Evolutionary conservation across 2,329 filamentous ascomycete species (phyloP).

Genomic region (Septoria linicola): DNA sequence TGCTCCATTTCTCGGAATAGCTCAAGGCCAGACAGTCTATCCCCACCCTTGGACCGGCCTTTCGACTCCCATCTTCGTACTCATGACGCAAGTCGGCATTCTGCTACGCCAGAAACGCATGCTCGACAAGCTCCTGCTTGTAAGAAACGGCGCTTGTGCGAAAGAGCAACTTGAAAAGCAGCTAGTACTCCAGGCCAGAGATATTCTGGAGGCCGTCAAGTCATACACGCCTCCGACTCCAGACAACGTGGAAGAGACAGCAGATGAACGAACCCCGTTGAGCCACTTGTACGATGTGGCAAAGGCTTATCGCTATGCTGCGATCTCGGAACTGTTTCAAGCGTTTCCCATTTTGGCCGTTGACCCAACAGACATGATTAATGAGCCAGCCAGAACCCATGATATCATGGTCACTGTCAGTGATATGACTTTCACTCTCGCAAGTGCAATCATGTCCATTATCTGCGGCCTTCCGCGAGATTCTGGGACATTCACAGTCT

Average conservation of each 20-base stretch:
- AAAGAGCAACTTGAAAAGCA: background rate
- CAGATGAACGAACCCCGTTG: conserved; percentile 15
- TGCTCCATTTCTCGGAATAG: conserved; percentile 9
- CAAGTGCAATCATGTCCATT: conserved; percentile 16
- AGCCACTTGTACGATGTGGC: conserved; percentile 19
- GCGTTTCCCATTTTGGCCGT: conserved; percentile 14
- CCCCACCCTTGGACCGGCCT: conserved; percentile 21
- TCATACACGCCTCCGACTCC: conserved; percentile 1
- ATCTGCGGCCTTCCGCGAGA: conserved; percentile 11
- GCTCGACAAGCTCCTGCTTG: conserved; percentile 3
- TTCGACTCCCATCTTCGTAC: conserved; percentile 19
- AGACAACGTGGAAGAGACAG: conserved; percentile 16
- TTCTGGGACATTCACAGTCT: conserved; percentile 17
- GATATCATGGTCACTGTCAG: background rate
- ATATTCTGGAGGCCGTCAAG: conserved; percentile 8
- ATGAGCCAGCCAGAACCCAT: background rate
- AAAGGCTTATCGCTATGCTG: conserved; percentile 15
- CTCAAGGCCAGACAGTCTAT: conserved; percentile 16
- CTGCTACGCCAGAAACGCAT: conserved; percentile 18
- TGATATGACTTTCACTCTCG: conserved; percentile 10
- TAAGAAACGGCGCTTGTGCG: background rate
- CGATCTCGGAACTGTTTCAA: conserved; percentile 19
- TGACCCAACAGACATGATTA: background rate
- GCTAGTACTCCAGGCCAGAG: conserved; percentile 10
- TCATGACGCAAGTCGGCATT: conserved; percentile 14